Base-by-base conservation (phyloP, 179 eudicot species). In the Nepenthes alata region DNA sequence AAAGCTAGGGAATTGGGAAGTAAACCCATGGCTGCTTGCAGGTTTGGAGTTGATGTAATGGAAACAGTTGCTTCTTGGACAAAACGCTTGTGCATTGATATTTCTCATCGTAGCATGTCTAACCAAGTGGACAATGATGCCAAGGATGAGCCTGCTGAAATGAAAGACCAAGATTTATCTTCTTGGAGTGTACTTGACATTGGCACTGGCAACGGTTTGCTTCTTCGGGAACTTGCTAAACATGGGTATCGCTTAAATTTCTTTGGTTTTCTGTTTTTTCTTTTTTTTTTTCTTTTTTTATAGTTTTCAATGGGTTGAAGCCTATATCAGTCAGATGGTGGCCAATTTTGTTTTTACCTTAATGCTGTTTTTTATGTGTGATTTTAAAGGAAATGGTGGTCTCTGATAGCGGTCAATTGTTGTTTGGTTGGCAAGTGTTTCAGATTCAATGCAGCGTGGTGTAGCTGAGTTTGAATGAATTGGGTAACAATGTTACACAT, bases 21-120 rank as follows among this genome's bases (percentile, higher is more conserved):
- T 50, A 3, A 50, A 50, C 15, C 15, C 15, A 50, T 50, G 7
- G 34, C 44, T 52, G 58, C 56, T 57, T 47, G 54, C 68, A 90
- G 97, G 97, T 93, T 93, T 89, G 98, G 98, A 35, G 83, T 85
- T 77, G 96, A 89, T 73, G 97, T 93, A 58, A 93, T 93, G 98
- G 93, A 90, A 69, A 87, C 79, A 54, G 94, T 93, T 49, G 97
- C 83, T 63, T 78, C 90, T 38, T 93, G 98, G 98, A 79, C 97
- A 58, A 89, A 73, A 79, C 75, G 67, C 72, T 72, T 93, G 71
- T 93, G 98, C 75, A 51, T 68, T 58, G 87, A 79, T 67, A 64
- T 83, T 57, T 78, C 78, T 67, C 78, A 73, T 51, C 83, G 77
- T 63, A 78, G 78, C 47, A 67, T 81, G 68, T 71, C 74, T 54